Conservation (phyloP, 140 eudicot species). For the Erigeron philadelphicus region DNA sequence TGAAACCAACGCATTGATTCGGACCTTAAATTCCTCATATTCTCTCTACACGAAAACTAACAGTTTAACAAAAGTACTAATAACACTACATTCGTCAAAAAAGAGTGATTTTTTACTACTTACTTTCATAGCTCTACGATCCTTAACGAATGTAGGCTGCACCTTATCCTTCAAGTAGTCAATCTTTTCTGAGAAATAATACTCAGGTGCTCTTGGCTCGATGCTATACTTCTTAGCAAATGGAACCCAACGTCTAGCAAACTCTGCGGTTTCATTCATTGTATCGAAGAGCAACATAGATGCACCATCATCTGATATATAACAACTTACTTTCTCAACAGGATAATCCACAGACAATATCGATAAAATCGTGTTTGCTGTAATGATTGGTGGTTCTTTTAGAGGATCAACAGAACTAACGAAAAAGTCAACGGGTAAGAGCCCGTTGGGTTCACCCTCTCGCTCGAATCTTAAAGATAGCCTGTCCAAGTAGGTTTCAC, state of each 20-base stretch:
- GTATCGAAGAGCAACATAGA: slow-evolving; percentile 87
- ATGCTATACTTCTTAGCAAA: slow-evolving; percentile 75
- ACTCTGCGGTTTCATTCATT: slow-evolving; percentile 76
- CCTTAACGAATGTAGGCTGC: slow-evolving; percentile 81
- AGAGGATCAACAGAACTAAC: slow-evolving; percentile 96
- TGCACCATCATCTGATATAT: slow-evolving; percentile 96
- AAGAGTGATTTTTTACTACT: not conserved
- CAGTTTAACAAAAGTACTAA: not conserved
- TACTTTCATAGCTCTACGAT: slow-evolving; percentile 92
- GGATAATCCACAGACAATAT: slow-evolving; percentile 95
- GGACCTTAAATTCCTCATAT: slow-evolving; percentile 86
- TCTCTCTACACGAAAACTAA: slow-evolving; percentile 47
- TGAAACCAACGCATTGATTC: slow-evolving; percentile 74
- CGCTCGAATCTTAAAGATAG: slow-evolving; percentile 80
- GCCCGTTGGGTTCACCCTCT: slow-evolving; percentile 77
- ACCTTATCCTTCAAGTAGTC: slow-evolving; percentile 89
- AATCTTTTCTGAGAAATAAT: slow-evolving; percentile 80
- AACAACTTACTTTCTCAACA: slow-evolving; percentile 83
- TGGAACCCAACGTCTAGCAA: slow-evolving; percentile 95
- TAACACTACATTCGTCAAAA: not conserved
- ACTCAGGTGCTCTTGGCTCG: slow-evolving; percentile 96
- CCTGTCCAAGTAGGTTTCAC: slow-evolving; percentile 91
- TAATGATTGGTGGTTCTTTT: slow-evolving; percentile 96
- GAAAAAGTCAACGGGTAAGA: slow-evolving; percentile 73
- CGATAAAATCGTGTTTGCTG: slow-evolving; percentile 89